These are phyloP conservation scores for Linnemannia hyalina DNA, from an alignment of 192 early-diverging fungal genomes.

Conservation along the genomic window DNA sequence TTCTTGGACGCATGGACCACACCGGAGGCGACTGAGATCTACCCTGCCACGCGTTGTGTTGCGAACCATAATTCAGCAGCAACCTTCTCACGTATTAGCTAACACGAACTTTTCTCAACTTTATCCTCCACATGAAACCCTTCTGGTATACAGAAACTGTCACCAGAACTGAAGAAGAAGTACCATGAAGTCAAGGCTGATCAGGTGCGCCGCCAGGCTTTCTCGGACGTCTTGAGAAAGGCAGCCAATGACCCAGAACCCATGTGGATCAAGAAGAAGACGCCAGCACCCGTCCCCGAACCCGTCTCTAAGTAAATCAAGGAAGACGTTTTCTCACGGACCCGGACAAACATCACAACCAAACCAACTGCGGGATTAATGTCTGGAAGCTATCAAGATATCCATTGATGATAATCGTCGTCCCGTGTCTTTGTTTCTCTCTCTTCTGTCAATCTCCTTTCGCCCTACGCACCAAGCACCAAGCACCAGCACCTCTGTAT, in stretches of 20 bases:
- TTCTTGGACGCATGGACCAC: too few species aligned
- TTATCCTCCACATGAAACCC: not conserved
- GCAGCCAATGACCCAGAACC: constrained; percentile 52
- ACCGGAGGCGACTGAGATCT: not conserved
- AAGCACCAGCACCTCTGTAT: not conserved
- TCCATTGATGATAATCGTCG: not conserved
- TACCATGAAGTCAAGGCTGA: constrained; percentile 50
- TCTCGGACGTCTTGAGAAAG: constrained; percentile 41
- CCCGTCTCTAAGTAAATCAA: not conserved
- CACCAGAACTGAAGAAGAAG: constrained; percentile 52
- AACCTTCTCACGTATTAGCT: not conserved
- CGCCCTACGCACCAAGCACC: not conserved
- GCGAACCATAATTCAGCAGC: not conserved
- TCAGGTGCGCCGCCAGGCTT: constrained; percentile 39
- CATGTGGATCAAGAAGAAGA: constrained; percentile 58
- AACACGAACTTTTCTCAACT: not conserved
- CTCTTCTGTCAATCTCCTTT: not conserved
- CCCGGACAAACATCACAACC: not conserved
- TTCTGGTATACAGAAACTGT: constrained; percentile 29
- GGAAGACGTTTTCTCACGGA: not conserved
- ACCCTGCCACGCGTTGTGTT: not conserved
- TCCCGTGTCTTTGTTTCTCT: not conserved
- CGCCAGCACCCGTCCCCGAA: constrained; percentile 12
- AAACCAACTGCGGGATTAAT: not conserved
- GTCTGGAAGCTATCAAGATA: not conserved